Base-by-base conservation (phyloP, 169 alveolate genomes). In the Perkinsus chesapeaki region DNA sequence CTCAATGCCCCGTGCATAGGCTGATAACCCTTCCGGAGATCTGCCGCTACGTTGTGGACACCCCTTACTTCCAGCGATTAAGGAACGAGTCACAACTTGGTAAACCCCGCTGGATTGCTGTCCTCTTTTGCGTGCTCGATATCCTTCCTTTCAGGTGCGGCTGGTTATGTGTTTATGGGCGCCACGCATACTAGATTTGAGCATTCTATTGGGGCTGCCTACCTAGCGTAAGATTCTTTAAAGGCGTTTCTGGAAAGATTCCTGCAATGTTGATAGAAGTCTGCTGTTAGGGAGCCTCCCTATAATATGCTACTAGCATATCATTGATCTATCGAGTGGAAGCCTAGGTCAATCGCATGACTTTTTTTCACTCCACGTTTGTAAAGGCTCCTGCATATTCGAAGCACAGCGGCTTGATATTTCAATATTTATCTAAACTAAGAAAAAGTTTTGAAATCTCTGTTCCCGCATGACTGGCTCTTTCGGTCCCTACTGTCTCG, bases 121-220 rank as follows among this genome's bases (percentile, higher is more conserved):
- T 43, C 60, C 5, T 43, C 60, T 16, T 9, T 43, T 16, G 60
- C 60, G 23, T 5, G 23, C 5, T 43, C 60, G 60, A 43, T 5
- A 43, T 5, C 23, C n/a, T n/a, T 43, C 23, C 60, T 43, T 43
- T 5, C 60, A 43, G 60, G 60, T 43, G 93, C 96, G 5, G 93
- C 95, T 3, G 92, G 93, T 73, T 96, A 94, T 92, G 97, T 96
- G 3, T 97, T 95, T 93, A 96, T 96, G 39, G 97, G 97, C 72
- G 98, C 96, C 60, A 94, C 92, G 47, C 98, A 97, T 92, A 91
- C 97, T 0, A 91, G 98, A 47, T 97, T 95, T 93, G 97, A 96
- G 73, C 98, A 97, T 93, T 92, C 97, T 39, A 91, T 97, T 36
- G 98, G 98, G 38, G 95, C 95, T 38, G 97, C 94, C 48, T 94